Percentiles rank a stretch among this genome's conserved stretches.
phyloP scores from a whole-genome alignment of 2,329 filamentous ascomycete genomes.

The Amauroascus verrucosus region DNA sequence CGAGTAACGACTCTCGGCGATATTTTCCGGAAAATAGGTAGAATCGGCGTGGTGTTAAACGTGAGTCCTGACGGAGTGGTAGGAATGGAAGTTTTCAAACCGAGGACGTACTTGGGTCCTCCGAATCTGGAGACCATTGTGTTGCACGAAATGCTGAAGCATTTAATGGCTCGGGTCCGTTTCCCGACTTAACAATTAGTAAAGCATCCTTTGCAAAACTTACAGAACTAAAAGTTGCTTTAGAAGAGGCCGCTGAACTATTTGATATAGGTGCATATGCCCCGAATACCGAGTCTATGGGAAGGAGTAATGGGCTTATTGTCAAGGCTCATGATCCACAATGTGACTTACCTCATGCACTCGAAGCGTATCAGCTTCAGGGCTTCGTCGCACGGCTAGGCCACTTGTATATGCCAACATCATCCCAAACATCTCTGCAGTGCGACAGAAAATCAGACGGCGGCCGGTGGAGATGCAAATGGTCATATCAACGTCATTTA shows the following conservation, averaged over 20 bases:
- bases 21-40: too few species aligned
- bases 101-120: too few species aligned
- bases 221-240: background rate
- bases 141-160: background rate
- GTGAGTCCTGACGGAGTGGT: too few species aligned
- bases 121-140: too few species aligned
- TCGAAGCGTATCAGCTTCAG: background rate
- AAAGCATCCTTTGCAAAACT: background rate
- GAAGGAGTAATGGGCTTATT: background rate
- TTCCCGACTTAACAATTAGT: background rate
- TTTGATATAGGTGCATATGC: background rate
- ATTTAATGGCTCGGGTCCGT: background rate
- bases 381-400: background rate
- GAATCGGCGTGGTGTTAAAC: too few species aligned
- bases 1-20: too few species aligned
- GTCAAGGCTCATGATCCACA: background rate
- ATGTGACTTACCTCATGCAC: background rate
- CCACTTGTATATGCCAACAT: constrained; percentile 1
- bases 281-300: background rate
- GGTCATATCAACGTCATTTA: constrained; percentile 30
- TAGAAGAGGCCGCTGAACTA: background rate
- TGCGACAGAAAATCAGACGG: background rate
- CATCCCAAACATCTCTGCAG: constrained; percentile 6
- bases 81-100: too few species aligned
- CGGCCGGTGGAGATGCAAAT: background rate